A percentile compares a stretch with the other conserved stretches of the same genome.
Evolutionary conservation across 352 stramenopile genomes (phyloP).

Genomic region (Aphanomyces euteiches): DNA sequence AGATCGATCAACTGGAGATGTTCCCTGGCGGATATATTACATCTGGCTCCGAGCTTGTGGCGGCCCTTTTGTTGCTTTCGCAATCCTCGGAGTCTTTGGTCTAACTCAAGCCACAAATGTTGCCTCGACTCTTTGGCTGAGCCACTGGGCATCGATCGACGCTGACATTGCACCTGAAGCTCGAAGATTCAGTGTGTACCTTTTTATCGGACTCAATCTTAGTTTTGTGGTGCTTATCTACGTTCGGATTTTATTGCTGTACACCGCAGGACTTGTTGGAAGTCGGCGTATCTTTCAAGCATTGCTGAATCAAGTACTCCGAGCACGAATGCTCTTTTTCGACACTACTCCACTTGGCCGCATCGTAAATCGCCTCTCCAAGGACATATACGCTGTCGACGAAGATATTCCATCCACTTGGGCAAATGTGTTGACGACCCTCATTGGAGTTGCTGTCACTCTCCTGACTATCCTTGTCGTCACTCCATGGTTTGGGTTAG

Average conservation of each 20-base stretch:
- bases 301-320: conserved; percentile 58
- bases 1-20: conserved; percentile 45
- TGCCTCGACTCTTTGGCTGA: conserved; percentile 77
- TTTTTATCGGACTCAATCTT: conserved; percentile 74
- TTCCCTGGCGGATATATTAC: conserved; percentile 50
- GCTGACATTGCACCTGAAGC: conserved; percentile 26
- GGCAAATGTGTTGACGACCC: conserved; percentile 32
- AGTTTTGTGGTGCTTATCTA: conserved; percentile 61
- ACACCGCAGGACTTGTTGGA: conserved; percentile 54
- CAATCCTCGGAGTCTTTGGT: conserved; percentile 50
- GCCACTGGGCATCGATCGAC: conserved; percentile 88
- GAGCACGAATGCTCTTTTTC: conserved; percentile 86
- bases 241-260: conserved; percentile 54
- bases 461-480: conserved; percentile 57
- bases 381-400: conserved; percentile 90
- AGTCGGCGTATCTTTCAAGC: conserved; percentile 54
- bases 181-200: conserved; percentile 61
- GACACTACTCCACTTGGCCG: conserved; percentile 89
- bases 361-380: conserved; percentile 92
- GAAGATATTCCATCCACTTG: conserved; percentile 57
- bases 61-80: conserved; percentile 38
- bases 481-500: conserved; percentile 48
- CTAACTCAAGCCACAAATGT: conserved; percentile 32
- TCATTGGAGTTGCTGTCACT: conserved; percentile 59
- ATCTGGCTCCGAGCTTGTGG: conserved; percentile 52